Evolutionary conservation across 2,329 filamentous ascomycete genomes (phyloP).

Genomic region (Didymella pinodella): DNA sequence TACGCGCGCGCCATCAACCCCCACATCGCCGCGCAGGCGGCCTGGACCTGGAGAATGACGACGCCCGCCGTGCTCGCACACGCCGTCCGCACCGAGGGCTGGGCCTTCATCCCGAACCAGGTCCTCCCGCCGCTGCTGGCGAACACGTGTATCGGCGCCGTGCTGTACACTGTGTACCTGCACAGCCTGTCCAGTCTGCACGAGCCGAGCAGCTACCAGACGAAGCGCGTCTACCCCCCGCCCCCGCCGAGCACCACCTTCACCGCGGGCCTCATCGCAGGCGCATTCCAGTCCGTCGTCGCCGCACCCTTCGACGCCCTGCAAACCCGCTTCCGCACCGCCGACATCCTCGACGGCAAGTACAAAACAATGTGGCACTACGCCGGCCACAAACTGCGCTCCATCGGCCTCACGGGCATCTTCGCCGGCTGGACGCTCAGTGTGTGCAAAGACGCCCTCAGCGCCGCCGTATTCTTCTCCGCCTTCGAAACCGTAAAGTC

Average conservation of each 20-base stretch:
- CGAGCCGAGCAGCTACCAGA: conserved; percentile 67
- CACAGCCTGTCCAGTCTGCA: conserved; percentile 72
- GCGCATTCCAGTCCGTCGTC: conserved; percentile 72
- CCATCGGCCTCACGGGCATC: conserved; percentile 75
- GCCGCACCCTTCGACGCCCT: conserved; percentile 80
- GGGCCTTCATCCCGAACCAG: conserved; percentile 77
- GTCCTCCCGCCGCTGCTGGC: conserved; percentile 78
- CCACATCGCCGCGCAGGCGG: conserved; percentile 55
- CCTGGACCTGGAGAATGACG: conserved; percentile 70
- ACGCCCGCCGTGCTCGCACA: conserved; percentile 74
- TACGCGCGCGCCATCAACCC: conserved; percentile 71
- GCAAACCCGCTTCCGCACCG: conserved; percentile 73
- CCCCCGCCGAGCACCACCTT: conserved; percentile 70
- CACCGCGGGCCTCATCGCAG: conserved; percentile 73
- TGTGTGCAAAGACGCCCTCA: conserved; percentile 73
- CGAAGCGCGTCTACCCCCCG: conserved; percentile 74
- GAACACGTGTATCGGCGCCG: conserved; percentile 75
- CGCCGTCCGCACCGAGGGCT: conserved; percentile 74
- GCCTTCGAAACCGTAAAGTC: conserved; percentile 80
- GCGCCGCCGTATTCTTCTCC: conserved; percentile 75
- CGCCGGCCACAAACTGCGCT: conserved; percentile 69
- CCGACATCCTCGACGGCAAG: conserved; percentile 65
- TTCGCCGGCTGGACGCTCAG: conserved; percentile 77
- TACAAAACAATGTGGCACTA: conserved; percentile 78
- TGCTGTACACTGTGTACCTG: conserved; percentile 79